Conservation (phyloP, 768 basidiomycete genomes). For the Suillus fuscotomentosus region DNA sequence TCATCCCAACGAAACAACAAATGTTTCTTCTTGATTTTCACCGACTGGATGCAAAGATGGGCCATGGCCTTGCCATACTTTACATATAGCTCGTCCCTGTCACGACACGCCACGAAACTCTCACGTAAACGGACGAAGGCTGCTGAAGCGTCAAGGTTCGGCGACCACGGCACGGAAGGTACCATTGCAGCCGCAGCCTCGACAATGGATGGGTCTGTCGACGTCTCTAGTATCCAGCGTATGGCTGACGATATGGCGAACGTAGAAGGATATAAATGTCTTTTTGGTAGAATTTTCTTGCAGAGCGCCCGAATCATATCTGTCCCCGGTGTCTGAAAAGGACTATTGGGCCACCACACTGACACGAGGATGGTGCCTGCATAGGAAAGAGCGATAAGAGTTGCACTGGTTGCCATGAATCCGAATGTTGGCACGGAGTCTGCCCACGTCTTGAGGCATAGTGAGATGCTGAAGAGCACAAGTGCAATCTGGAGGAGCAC, state of each 20-base stretch:
- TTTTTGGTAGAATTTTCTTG: no score
- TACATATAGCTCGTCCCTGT: background rate
- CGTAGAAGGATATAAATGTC: no score
- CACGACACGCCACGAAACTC: background rate
- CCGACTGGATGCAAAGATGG: background rate
- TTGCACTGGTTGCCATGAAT: no score
- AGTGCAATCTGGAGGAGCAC: slow-evolving; percentile 19
- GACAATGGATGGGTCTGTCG: background rate
- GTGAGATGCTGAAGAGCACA: slow-evolving; percentile 15
- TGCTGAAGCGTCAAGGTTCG: background rate
- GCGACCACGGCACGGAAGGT: background rate
- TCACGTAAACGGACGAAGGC: background rate
- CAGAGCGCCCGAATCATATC: no score
- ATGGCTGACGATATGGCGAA: no score
- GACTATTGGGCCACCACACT: no score
- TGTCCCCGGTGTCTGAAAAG: no score
- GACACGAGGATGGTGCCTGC: no score
- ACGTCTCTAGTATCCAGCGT: background rate
- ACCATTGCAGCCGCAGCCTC: background rate
- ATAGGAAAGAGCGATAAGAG: no score
- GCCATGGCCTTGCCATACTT: background rate
- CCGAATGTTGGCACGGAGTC: no score
- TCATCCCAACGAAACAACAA: background rate
- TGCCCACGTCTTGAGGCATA: background rate
- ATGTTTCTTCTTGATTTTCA: background rate